These are phyloP conservation scores for Dioscorea zingiberensis DNA, from an alignment of 106 monocot species.

Conservation along the genomic window DNA sequence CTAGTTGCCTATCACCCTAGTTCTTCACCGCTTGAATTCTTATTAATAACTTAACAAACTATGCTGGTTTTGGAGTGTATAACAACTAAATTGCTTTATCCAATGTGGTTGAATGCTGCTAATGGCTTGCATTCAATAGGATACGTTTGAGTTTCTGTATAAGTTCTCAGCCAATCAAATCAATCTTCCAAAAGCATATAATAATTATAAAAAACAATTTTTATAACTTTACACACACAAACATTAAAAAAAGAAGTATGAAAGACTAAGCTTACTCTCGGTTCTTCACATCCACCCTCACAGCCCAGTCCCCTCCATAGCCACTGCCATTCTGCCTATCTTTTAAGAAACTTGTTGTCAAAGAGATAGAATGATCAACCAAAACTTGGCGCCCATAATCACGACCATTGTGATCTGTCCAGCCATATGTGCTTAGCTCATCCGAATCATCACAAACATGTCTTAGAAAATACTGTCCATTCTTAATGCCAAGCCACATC, in stretches of 20 bases:
- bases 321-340: slow-evolving; percentile 63
- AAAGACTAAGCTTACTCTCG: slow-evolving; percentile 40
- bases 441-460: slow-evolving; percentile 97
- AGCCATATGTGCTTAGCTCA: slow-evolving; percentile 86
- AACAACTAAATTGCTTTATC: too few relatives aligned
- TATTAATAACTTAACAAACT: too few relatives aligned
- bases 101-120: too few relatives aligned
- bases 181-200: too few relatives aligned
- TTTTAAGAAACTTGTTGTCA: slow-evolving; percentile 87
- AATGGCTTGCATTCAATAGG: too few relatives aligned
- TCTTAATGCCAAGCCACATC: slow-evolving; percentile 93
- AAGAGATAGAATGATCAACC: slow-evolving; percentile 53
- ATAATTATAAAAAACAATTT: too few relatives aligned
- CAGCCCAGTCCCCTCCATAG: slow-evolving; percentile 97
- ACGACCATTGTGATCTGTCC: slow-evolving; percentile 87
- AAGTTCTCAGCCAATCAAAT: too few relatives aligned
- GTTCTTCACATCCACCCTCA: slow-evolving; percentile 51
- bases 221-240: too few relatives aligned
- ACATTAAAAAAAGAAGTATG: not conserved
- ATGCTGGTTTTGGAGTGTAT: too few relatives aligned
- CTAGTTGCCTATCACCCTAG: too few relatives aligned
- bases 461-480: slow-evolving; percentile 77
- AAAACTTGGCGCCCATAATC: slow-evolving; percentile 84
- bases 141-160: too few relatives aligned
- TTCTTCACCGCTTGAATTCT: too few relatives aligned